A percentile compares a stretch with the other conserved stretches of the same genome.
These are phyloP conservation scores for Phyllosticta citrichinensis DNA, from an alignment of 2,329 filamentous ascomycete genomes.

Conservation along the genomic window DNA sequence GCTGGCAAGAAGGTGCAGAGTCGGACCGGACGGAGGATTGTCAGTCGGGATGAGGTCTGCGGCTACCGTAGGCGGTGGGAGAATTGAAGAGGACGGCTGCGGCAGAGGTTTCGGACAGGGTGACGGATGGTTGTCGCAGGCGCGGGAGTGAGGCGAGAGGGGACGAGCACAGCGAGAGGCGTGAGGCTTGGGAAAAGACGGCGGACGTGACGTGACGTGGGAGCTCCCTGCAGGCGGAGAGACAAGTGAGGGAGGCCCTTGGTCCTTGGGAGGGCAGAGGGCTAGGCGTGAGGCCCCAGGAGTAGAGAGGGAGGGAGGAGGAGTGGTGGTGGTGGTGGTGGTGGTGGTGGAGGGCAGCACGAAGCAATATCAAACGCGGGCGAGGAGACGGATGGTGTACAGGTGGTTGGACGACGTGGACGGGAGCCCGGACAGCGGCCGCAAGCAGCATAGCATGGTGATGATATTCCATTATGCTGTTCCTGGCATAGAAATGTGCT, in stretches of 20 bases:
- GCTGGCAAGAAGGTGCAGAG: slow-evolving; percentile 4
- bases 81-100: background rate
- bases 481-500: slow-evolving; percentile 4
- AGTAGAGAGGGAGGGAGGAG: background rate
- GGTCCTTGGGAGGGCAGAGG: background rate
- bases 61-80: slow-evolving; percentile 1
- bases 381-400: background rate
- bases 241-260: slow-evolving; percentile 10
- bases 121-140: background rate
- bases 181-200: background rate
- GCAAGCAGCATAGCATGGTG: slow-evolving; percentile 1
- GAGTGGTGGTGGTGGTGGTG: background rate
- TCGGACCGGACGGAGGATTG: background rate
- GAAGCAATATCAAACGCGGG: background rate
- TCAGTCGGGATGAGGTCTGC: slow-evolving; percentile 1
- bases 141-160: background rate
- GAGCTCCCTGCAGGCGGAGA: slow-evolving; percentile 5
- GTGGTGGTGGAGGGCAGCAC: background rate
- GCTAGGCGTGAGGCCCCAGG: slow-evolving; percentile 2
- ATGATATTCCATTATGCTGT: slow-evolving; percentile 5
- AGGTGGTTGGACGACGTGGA: background rate
- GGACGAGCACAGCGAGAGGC: background rate
- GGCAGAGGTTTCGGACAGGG: slow-evolving; percentile 3
- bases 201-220: slow-evolving; percentile 6
- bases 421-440: background rate